A percentile compares a stretch with the other conserved stretches of the same genome.
Evolutionary conservation across 768 basidiomycete genomes (phyloP).

Genomic region (Lactarius trivialis): DNA sequence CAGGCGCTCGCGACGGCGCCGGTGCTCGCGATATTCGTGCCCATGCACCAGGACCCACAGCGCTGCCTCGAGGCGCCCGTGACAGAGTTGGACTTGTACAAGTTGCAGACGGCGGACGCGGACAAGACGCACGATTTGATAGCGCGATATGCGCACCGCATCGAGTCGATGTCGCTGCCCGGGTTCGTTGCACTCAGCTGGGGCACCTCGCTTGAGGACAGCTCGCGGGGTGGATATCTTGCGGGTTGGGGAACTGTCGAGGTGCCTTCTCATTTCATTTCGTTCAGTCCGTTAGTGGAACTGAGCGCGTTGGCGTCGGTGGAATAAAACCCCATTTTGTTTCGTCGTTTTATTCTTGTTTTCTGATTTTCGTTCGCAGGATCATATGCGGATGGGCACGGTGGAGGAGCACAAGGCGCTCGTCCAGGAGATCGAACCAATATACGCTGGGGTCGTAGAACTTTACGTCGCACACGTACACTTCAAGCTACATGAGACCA

Average conservation of each 20-base stretch:
- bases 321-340: too few relatives aligned
- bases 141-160: not conserved
- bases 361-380: too few relatives aligned
- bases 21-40: not conserved
- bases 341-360: too few relatives aligned
- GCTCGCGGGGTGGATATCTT: not conserved
- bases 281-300: too few relatives aligned
- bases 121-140: slow-evolving; percentile 1
- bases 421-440: too few relatives aligned
- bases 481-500: too few relatives aligned
- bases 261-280: not conserved
- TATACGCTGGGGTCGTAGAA: too few relatives aligned
- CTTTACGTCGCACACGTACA: too few relatives aligned
- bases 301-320: too few relatives aligned
- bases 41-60: not conserved
- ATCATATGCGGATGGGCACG: too few relatives aligned
- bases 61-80: slow-evolving; percentile 1
- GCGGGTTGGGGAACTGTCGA: slow-evolving; percentile 7
- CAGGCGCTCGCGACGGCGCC: not conserved
- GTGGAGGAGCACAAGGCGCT: too few relatives aligned
- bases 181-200: slow-evolving; percentile 12
- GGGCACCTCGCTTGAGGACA: not conserved
- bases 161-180: slow-evolving; percentile 4
- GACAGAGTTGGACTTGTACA: slow-evolving; percentile 6
- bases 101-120: not conserved